phyloP scores from a whole-genome alignment of 768 basidiomycete species.

The Lentinula boryana region DNA sequence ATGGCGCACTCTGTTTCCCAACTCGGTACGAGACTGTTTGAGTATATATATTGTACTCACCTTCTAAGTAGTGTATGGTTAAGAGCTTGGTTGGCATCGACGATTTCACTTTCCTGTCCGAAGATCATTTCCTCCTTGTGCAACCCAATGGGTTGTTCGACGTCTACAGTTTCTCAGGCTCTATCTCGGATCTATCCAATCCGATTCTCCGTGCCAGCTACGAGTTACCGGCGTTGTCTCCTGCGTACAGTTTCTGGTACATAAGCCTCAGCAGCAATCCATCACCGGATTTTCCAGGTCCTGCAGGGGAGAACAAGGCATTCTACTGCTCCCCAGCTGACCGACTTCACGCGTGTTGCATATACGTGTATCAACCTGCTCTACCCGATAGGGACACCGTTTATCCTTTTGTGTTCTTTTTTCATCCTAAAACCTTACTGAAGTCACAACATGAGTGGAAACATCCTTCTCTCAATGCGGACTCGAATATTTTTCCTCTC shows the following conservation, averaged over 20 bases:
- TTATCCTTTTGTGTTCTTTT: slow-evolving; percentile 44
- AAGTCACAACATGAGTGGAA: slow-evolving; percentile 14
- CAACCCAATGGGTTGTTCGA: slow-evolving; percentile 41
- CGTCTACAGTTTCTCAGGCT: slow-evolving; percentile 40
- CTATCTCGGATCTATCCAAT: slow-evolving; percentile 18
- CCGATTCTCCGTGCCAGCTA: slow-evolving; percentile 33
- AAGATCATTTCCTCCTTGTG: slow-evolving; percentile 40
- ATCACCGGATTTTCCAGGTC: slow-evolving; percentile 30
- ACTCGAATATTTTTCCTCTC: background rate
- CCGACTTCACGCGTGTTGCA: slow-evolving; percentile 43
- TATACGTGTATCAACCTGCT: slow-evolving; percentile 39
- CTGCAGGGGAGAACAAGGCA: slow-evolving; percentile 20
- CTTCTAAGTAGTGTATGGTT: slow-evolving; percentile 30
- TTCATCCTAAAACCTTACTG: slow-evolving; percentile 37
- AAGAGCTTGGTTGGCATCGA: slow-evolving; percentile 38
- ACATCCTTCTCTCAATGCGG: background rate
- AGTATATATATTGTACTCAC: slow-evolving; percentile 1
- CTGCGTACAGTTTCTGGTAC: slow-evolving; percentile 46
- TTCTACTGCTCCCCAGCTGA: slow-evolving; percentile 44
- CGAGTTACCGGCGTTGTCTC: slow-evolving; percentile 35
- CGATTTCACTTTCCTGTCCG: slow-evolving; percentile 47
- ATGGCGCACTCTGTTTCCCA: slow-evolving; percentile 33
- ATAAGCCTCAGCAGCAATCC: slow-evolving; percentile 51
- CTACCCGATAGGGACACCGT: slow-evolving; percentile 31
- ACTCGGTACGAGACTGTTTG: slow-evolving; percentile 29